A percentile compares a stretch with the other conserved stretches of the same genome.
Evolutionary conservation across 176 grass and related monocot species (phyloP).

Genomic region (Oryza longistaminata): DNA sequence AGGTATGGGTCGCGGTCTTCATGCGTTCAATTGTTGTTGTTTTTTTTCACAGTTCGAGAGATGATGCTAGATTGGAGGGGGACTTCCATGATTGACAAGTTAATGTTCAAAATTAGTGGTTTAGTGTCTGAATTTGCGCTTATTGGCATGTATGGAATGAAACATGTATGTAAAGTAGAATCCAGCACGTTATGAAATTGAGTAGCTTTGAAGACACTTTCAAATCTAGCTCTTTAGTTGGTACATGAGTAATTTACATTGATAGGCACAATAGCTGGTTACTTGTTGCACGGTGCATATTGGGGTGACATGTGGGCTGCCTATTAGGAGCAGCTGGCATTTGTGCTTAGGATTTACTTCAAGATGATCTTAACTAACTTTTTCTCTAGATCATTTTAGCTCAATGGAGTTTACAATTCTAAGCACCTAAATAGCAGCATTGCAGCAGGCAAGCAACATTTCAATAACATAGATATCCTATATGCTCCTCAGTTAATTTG

Average conservation of each 20-base stretch:
- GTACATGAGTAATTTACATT: conserved; percentile 1
- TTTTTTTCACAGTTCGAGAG: background rate
- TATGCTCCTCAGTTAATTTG: background rate
- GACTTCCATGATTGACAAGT: background rate
- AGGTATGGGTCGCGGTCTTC: conserved; percentile 42
- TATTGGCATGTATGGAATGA: background rate
- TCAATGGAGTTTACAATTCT: background rate
- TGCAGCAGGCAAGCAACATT: background rate
- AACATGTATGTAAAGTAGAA: background rate
- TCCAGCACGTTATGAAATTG: conserved; percentile 3
- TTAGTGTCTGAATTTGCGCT: background rate
- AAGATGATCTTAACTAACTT: background rate
- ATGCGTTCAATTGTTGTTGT: background rate
- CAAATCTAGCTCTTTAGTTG: background rate
- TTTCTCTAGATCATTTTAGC: background rate
- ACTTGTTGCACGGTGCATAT: background rate
- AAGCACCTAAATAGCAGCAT: background rate
- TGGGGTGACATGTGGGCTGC: background rate
- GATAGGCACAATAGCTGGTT: background rate
- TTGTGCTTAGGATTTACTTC: background rate
- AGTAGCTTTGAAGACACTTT: background rate
- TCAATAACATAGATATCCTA: background rate
- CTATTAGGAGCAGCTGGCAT: conserved; percentile 4
- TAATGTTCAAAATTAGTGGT: background rate
- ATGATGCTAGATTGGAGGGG: background rate